Evolutionary conservation across 306 rosid genomes (phyloP).

Genomic region (Dryas alaskensis): DNA sequence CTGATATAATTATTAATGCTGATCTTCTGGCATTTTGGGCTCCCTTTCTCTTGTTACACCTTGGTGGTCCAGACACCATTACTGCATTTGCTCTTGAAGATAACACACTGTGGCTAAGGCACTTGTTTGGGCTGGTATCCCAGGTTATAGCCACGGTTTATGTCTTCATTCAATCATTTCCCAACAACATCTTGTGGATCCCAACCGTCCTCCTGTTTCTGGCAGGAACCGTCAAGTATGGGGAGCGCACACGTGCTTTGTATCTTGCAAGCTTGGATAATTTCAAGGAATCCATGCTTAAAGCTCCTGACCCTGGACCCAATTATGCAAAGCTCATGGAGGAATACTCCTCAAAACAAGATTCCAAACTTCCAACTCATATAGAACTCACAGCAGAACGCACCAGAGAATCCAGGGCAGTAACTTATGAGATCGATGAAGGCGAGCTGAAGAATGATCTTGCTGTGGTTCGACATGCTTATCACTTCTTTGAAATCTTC

Average conservation of each 20-base stretch:
- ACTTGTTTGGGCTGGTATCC: constrained; percentile 34
- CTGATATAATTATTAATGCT: too few relatives aligned
- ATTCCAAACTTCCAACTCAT: constrained; percentile 29
- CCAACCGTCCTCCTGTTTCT: constrained; percentile 31
- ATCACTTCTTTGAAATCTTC: constrained; percentile 29
- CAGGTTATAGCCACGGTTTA: constrained; percentile 33
- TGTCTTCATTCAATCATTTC: constrained; percentile 42
- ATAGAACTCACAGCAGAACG: constrained; percentile 28
- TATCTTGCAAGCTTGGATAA: constrained; percentile 35
- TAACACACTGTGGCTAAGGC: constrained; percentile 51
- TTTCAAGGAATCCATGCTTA: constrained; percentile 31
- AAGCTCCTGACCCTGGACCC: constrained; percentile 37
- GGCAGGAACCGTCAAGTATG: constrained; percentile 46
- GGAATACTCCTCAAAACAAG: constrained; percentile 18
- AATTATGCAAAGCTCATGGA: constrained; percentile 47
- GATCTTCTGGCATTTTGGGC: constrained; percentile 48
- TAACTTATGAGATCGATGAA: background rate
- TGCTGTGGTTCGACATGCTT: constrained; percentile 23
- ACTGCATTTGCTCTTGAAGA: constrained; percentile 49
- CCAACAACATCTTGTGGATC: constrained; percentile 30
- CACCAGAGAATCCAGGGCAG: constrained; percentile 2
- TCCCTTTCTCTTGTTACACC: constrained; percentile 48
- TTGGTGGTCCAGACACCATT: constrained; percentile 60
- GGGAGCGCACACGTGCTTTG: constrained; percentile 41
- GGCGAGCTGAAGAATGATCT: background rate